These are phyloP conservation scores for Hypomontagnella monticulosa DNA, from an alignment of 495 filamentous ascomycete species.

Conservation along the genomic window DNA sequence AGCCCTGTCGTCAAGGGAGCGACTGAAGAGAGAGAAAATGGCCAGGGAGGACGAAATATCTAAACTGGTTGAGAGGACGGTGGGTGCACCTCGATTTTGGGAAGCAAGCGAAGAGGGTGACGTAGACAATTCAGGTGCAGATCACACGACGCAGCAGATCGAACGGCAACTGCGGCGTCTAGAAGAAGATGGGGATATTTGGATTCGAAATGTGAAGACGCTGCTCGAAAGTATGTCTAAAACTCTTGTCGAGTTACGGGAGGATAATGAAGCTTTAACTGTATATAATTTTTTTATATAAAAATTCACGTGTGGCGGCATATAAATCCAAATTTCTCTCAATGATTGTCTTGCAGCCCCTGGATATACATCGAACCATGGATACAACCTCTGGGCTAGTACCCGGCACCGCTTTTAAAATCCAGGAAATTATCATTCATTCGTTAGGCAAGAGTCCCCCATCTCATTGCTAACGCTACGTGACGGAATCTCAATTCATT, in stretches of 20 bases:
- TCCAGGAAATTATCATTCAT: too few relatives aligned
- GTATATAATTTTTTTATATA: too few relatives aligned
- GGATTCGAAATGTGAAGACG: constrained; percentile 33
- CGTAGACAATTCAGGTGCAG: background rate
- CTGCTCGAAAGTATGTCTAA: constrained; percentile 35
- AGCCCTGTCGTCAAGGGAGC: constrained; percentile 15
- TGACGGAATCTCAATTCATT: too few relatives aligned
- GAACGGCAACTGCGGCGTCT: constrained; percentile 37
- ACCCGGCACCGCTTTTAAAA: too few relatives aligned
- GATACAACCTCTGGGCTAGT: too few relatives aligned
- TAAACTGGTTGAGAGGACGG: constrained; percentile 30
- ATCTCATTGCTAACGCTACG: too few relatives aligned
- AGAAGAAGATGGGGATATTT: constrained; percentile 38
- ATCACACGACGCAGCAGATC: constrained; percentile 18
- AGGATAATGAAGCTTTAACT: too few relatives aligned
- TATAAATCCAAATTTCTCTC: too few relatives aligned
- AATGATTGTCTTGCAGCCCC: too few relatives aligned
- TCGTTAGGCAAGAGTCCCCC: too few relatives aligned
- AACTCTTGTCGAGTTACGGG: constrained; percentile 36
- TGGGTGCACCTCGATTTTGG: constrained; percentile 8
- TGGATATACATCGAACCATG: too few relatives aligned
- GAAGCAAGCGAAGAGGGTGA: background rate
- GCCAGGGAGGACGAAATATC: constrained; percentile 41
- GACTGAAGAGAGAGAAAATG: constrained; percentile 38
- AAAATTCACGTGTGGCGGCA: too few relatives aligned